phyloP scores from a whole-genome alignment of 352 stramenopile genomes.

The Pythium utonaiense region DNA sequence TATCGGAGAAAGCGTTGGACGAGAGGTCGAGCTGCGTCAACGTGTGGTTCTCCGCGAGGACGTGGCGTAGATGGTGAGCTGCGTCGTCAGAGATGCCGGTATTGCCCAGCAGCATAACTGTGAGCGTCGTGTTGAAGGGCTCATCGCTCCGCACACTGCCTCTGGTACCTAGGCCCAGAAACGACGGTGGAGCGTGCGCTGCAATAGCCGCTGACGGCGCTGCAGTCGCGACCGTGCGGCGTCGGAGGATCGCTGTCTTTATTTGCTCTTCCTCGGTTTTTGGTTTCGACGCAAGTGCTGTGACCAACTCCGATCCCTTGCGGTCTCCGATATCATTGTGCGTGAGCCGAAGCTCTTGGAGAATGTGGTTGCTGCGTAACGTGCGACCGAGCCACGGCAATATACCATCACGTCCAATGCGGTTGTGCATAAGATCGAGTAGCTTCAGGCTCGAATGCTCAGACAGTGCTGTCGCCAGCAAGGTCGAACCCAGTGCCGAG shows the following conservation, averaged over 20 bases:
- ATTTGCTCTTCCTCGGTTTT: conserved; percentile 47
- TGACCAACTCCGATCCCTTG: conserved; percentile 49
- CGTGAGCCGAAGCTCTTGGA: conserved; percentile 56
- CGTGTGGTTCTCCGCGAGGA: conserved; percentile 41
- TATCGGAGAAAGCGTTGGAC: conserved; percentile 22
- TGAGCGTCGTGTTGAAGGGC: conserved; percentile 57
- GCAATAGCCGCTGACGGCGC: conserved; percentile 13
- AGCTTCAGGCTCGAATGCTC: conserved; percentile 38
- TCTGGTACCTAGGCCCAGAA: neutral
- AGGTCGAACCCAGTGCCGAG: conserved; percentile 40
- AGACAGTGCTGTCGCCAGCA: conserved; percentile 45
- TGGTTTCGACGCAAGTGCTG: conserved; percentile 37
- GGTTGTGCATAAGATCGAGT: conserved; percentile 70
- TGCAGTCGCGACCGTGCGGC: conserved; percentile 23
- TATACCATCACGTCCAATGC: conserved; percentile 51
- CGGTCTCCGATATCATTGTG: conserved; percentile 64
- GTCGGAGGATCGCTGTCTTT: conserved; percentile 42
- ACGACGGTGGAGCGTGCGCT: neutral
- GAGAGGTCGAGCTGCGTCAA: conserved; percentile 52
- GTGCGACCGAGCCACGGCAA: conserved; percentile 58
- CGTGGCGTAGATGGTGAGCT: conserved; percentile 37
- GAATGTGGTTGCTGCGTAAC: conserved; percentile 41
- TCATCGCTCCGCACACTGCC: conserved; percentile 15
- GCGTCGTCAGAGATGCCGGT: conserved; percentile 57
- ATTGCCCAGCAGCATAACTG: conserved; percentile 50